Percentiles rank a stretch among this genome's conserved stretches.
phyloP scores from a whole-genome alignment of 164 flowering plant species.

The Tetrastigma voinierianum region DNA sequence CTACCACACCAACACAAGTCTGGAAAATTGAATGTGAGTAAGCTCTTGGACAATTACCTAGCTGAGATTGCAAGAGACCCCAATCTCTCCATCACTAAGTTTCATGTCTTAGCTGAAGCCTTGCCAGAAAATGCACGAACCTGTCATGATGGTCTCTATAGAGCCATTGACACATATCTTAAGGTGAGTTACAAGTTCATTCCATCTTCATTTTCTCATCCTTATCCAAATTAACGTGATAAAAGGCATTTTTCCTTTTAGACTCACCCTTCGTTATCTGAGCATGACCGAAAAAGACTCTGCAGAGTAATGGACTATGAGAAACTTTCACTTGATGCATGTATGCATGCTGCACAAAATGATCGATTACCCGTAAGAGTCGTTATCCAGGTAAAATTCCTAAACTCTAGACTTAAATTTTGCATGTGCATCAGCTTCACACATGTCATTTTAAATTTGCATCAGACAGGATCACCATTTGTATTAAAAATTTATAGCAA shows the following conservation, averaged over 20 bases:
- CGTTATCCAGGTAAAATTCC: slow-evolving; percentile 60
- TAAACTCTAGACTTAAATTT: not conserved
- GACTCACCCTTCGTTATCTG: slow-evolving; percentile 70
- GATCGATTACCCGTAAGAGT: slow-evolving; percentile 79
- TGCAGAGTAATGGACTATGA: slow-evolving; percentile 74
- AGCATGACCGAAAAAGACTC: slow-evolving; percentile 67
- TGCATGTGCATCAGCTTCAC: not conserved
- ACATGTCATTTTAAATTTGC: not conserved
- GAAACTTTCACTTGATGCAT: slow-evolving; percentile 83
- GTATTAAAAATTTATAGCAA: not conserved
- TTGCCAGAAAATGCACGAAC: slow-evolving; percentile 58
- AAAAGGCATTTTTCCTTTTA: slow-evolving; percentile 18
- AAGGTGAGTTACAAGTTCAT: slow-evolving; percentile 44
- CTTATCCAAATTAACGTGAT: not conserved
- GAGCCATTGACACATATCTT: slow-evolving; percentile 85
- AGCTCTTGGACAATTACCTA: slow-evolving; percentile 69
- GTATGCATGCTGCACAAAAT: slow-evolving; percentile 88
- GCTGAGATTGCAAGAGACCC: slow-evolving; percentile 81
- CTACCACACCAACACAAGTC: slow-evolving; percentile 33
- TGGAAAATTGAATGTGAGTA: slow-evolving; percentile 44
- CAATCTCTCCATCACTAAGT: slow-evolving; percentile 59
- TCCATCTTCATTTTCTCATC: not conserved
- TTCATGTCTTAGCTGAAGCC: slow-evolving; percentile 65
- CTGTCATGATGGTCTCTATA: slow-evolving; percentile 82
- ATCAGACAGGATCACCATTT: not conserved